Conservation (phyloP, 148 eudicot species). For the Chenopodium berlandieri region DNA sequence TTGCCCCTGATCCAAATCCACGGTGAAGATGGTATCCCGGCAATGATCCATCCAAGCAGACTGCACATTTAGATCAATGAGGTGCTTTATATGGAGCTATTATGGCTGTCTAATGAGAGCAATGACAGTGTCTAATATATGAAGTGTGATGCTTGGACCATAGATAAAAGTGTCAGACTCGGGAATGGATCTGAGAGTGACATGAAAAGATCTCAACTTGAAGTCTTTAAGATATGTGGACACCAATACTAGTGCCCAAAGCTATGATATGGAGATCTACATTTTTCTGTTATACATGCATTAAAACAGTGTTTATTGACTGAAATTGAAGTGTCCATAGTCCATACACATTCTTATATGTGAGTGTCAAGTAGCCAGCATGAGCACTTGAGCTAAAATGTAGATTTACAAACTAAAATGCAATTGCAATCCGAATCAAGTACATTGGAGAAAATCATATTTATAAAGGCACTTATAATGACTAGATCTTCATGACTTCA, state of each 20-base stretch:
- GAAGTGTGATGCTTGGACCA: background rate
- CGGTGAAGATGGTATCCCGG: conserved; percentile 91
- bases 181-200: background rate
- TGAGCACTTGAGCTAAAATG: background rate
- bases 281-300: background rate
- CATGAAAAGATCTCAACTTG: background rate
- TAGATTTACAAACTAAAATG: background rate
- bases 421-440: background rate
- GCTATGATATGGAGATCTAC: background rate
- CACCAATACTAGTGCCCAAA: background rate
- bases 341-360: background rate
- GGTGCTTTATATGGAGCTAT: background rate
- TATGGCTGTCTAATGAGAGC: background rate
- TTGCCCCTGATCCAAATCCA: conserved; percentile 85
- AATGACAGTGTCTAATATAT: background rate
- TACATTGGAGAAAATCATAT: background rate
- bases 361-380: background rate
- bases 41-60: conserved; percentile 93
- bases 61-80: conserved; percentile 33
- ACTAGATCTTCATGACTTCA: background rate
- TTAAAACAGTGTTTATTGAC: too few species aligned
- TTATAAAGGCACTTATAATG: background rate
- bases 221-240: background rate
- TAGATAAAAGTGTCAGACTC: background rate
- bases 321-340: background rate